Evolutionary conservation across 345 rosid genomes (phyloP), one percentile per base, ranked within the genome.

Genomic region (Melaleuca quinquenervia): DNA sequence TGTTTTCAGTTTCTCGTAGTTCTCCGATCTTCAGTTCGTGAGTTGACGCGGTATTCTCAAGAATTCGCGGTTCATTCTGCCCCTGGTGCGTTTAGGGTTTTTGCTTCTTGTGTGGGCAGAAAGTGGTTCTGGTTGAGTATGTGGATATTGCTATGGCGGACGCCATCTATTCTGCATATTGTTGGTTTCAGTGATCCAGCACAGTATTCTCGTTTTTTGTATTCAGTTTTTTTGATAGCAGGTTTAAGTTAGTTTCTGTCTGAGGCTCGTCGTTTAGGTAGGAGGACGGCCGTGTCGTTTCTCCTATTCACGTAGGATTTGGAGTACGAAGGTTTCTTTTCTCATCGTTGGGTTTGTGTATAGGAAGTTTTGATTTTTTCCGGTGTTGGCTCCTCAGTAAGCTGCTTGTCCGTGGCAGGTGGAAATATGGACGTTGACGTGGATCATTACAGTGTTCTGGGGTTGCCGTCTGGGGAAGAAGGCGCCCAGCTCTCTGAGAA

Each of bases 401-500:
- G 52, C 83, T 8, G 74, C 36, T 85, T 55, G 27, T 54, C 75
- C 2, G 2, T 52, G 60, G 36, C 55, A 26, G 52, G 6, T 13
- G 21, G 52, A 26, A 50, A 52, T 24, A 93, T 93, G 95, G 95
- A 91, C 56, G n/a, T 74, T 6, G 91, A 94, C 50, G 92, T 93
- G 21, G 97, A 97, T 88, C 99, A 97, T 78, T 97, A 96, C 58
- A 3, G n/a, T n/a, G 94, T 95, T 80, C 84, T 97, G 85, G 99
- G 99, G 24, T 85, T 97, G 78, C 94, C 95, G 3, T 94, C 97
- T 74, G 98, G 98, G 5, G 98, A 96, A 88, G 98, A 97, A 87
- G 98, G 96, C 58, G 92, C 93, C 36, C 90, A 93, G 87, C 91
- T 97, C 60, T 92, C 90, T 0, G 94, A 94, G 86, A 94, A 93